These are phyloP conservation scores for Zymoseptoria ardabiliae DNA, from an alignment of 2,329 filamentous ascomycete genomes.

Conservation along the genomic window DNA sequence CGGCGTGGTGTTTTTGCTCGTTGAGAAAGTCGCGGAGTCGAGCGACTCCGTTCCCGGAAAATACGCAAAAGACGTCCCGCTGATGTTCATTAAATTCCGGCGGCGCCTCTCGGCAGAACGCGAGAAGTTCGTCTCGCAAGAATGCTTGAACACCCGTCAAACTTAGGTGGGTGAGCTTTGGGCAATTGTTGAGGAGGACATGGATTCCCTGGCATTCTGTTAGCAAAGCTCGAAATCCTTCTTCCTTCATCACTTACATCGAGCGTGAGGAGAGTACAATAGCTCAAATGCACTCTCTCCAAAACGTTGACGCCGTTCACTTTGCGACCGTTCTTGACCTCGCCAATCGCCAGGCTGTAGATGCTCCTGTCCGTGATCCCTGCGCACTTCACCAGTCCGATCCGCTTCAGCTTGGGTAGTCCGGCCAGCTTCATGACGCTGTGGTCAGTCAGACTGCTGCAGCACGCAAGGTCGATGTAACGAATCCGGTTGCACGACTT, in stretches of 20 bases:
- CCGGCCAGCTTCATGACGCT: constrained; percentile 78
- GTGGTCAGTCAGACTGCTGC: constrained; percentile 74
- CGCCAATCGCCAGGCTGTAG: constrained; percentile 58
- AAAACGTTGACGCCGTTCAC: constrained; percentile 57
- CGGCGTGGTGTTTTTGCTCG: constrained; percentile 24
- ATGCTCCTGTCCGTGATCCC: constrained; percentile 88
- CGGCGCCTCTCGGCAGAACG: constrained; percentile 81
- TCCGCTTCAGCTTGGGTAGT: constrained; percentile 86
- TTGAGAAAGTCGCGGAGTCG: constrained; percentile 75
- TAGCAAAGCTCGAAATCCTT: constrained; percentile 17
- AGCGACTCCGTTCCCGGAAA: constrained; percentile 77
- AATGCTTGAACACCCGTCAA: constrained; percentile 92
- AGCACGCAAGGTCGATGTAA: constrained; percentile 98
- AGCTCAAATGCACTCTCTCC: constrained; percentile 92
- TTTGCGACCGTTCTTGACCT: constrained; percentile 36
- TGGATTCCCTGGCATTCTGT: constrained; percentile 67
- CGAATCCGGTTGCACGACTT: constrained; percentile 84
- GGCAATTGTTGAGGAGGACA: constrained; percentile 79
- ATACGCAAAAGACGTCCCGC: constrained; percentile 92
- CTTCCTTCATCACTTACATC: constrained; percentile 50
- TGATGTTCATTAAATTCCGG: constrained; percentile 94
- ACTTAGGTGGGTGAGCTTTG: constrained; percentile 85
- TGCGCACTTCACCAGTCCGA: constrained; percentile 89
- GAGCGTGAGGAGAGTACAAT: constrained; percentile 79
- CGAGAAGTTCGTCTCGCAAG: constrained; percentile 72